These are phyloP conservation scores for Petunia axillaris DNA, from an alignment of 257 asterid species.

Conservation along the genomic window DNA sequence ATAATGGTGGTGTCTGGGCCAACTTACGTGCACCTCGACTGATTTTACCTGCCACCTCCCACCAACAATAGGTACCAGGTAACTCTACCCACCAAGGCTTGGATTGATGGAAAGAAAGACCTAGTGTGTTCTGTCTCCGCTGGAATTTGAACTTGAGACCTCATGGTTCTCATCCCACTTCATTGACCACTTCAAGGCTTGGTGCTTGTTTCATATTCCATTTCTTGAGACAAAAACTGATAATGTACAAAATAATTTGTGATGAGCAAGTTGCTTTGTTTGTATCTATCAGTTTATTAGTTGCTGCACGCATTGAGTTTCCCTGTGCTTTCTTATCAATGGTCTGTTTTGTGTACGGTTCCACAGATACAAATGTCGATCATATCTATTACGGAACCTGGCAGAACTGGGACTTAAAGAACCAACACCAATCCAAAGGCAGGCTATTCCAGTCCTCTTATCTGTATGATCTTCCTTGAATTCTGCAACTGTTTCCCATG, in stretches of 20 bases:
- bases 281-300: not conserved
- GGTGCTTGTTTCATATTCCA: not conserved
- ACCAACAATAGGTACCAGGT: too few relatives aligned
- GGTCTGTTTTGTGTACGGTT: constrained; percentile 18
- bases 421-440: constrained; percentile 97
- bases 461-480: constrained; percentile 72
- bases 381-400: constrained; percentile 68
- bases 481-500: constrained; percentile 22
- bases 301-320: not conserved
- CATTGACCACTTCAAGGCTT: too few relatives aligned
- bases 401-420: constrained; percentile 74
- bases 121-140: too few relatives aligned
- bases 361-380: constrained; percentile 66
- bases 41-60: too few relatives aligned
- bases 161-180: too few relatives aligned
- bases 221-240: not conserved
- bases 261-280: not conserved
- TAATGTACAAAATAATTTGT: not conserved
- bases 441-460: constrained; percentile 88
- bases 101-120: too few relatives aligned
- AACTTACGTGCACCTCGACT: too few relatives aligned
- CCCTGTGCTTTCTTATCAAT: not conserved
- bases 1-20: not conserved
- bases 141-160: too few relatives aligned
- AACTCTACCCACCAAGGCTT: too few relatives aligned